These are phyloP conservation scores for Pulveroboletus sp. DNA, from an alignment of 768 basidiomycete species.

Conservation along the genomic window DNA sequence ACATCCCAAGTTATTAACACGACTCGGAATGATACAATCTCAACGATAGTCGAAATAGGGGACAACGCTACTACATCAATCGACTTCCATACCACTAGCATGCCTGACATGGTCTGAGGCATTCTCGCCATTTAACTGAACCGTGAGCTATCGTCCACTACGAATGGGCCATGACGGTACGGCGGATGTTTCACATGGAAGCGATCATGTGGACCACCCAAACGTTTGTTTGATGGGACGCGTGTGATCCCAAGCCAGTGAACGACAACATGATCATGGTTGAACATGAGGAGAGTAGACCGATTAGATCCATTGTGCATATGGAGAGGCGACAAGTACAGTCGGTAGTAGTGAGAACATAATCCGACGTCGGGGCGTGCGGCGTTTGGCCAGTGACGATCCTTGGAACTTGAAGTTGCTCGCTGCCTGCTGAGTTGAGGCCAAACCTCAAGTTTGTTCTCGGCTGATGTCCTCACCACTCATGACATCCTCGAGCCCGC, in stretches of 20 bases:
- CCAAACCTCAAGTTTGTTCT: background rate
- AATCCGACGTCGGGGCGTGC: background rate
- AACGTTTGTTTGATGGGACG: background rate
- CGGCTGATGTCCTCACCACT: slow-evolving; percentile 14
- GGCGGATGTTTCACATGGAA: background rate
- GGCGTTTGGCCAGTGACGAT: slow-evolving; percentile 8
- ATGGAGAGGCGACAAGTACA: background rate
- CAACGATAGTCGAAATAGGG: background rate
- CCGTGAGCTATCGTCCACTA: background rate
- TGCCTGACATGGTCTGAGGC: background rate
- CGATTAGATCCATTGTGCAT: background rate
- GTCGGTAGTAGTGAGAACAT: background rate
- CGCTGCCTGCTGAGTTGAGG: background rate
- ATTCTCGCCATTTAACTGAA: background rate
- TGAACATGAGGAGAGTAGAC: background rate
- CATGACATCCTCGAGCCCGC: slow-evolving; percentile 28
- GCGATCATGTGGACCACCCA: background rate
- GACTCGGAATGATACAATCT: background rate
- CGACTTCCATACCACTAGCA: background rate
- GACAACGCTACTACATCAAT: background rate
- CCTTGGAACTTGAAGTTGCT: background rate
- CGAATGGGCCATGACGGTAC: background rate
- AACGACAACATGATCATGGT: background rate
- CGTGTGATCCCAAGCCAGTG: background rate
- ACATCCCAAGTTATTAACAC: background rate